phyloP scores from a whole-genome alignment of 495 filamentous ascomycete genomes.

The Apodospora peruviana region DNA sequence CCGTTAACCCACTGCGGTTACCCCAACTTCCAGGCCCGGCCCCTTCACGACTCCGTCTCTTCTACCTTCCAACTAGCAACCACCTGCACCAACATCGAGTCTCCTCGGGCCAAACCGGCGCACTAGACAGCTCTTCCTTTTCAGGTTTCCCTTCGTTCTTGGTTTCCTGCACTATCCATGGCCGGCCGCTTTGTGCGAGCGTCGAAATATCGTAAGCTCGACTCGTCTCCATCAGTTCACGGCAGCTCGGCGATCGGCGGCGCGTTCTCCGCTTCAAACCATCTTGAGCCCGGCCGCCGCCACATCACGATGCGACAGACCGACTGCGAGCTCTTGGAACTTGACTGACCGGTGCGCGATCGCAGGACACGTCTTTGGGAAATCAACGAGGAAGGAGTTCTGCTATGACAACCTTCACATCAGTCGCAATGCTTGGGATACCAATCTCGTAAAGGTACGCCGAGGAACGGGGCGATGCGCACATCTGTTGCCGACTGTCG shows the following conservation, averaged over 20 bases:
- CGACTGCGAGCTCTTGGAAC: constrained; percentile 2
- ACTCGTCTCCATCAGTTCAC: constrained; percentile 11
- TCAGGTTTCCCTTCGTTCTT: constrained; percentile 1
- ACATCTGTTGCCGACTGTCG: background rate
- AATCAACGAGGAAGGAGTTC: constrained; percentile 80
- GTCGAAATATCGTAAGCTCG: constrained; percentile 89
- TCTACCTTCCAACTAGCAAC: background rate
- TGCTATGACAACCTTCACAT: constrained; percentile 96
- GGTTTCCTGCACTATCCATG: constrained; percentile 48
- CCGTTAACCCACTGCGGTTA: background rate
- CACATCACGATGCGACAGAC: constrained; percentile 11
- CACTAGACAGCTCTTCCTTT: background rate
- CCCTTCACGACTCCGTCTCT: background rate
- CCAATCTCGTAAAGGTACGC: constrained; percentile 86
- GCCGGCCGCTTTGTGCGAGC: constrained; percentile 95
- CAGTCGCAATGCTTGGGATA: constrained; percentile 98
- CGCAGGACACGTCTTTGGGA: constrained; percentile 94
- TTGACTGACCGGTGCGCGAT: constrained; percentile 21
- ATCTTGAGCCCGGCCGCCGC: constrained; percentile 5
- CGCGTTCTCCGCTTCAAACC: too few relatives aligned
- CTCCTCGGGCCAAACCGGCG: background rate
- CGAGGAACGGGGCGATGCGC: background rate
- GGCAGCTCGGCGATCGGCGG: too few relatives aligned
- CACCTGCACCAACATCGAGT: background rate
- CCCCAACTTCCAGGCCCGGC: background rate